Base-by-base conservation (phyloP, 257 asterid genomes). In the Solanum chmielewskii region DNA sequence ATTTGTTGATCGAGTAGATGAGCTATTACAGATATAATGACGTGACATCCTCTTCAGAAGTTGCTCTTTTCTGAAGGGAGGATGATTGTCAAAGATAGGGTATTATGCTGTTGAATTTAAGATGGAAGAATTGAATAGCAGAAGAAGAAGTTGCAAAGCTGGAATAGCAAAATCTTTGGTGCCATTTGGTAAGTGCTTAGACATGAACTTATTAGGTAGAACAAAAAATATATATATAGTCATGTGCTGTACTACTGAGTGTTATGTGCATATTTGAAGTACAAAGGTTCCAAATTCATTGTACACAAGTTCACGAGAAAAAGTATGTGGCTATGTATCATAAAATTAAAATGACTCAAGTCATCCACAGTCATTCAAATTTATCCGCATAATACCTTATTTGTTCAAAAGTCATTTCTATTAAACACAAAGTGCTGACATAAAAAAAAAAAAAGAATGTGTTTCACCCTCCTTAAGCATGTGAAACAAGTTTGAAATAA, bases 1-100 rank as follows among this genome's bases (percentile, higher is more conserved):
- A 96, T 76, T 88, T 94, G 89, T 66, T 90, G 87, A 81, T 92
- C 14, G 95, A 90, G 78, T 86, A 45, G 66, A 49, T 16, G 84
- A 78, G 21, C 25, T 64, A 78, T 45, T 78, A 23, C 84, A 25
- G 41, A 78, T 78, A 78, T 66, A 78, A 78, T 78, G 66, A 78
- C 18, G 45, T 78, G 84, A 78, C 66, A 45, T 27, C 39, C 25
- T 60, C 42, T 9, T n/a, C 27, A 76, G 23, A 44, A 77, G 8
- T 77, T 44, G 37, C 83, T 42, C 37, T 76, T 41, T 42, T 13
- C 23, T 25, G 64, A 44, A 44, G 23, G 64, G 39, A 44, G 62
- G 64, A 9, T 25, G 64, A 77, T 44, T 47, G 83, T 77, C n/a
- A 35, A 78, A 45, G 39, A 44, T 77, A 25, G 41, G 29, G 29